Evolutionary conservation across 345 rosid species (phyloP), one percentile per base, ranked within the genome.

Genomic region (Rhizophora mangle): DNA sequence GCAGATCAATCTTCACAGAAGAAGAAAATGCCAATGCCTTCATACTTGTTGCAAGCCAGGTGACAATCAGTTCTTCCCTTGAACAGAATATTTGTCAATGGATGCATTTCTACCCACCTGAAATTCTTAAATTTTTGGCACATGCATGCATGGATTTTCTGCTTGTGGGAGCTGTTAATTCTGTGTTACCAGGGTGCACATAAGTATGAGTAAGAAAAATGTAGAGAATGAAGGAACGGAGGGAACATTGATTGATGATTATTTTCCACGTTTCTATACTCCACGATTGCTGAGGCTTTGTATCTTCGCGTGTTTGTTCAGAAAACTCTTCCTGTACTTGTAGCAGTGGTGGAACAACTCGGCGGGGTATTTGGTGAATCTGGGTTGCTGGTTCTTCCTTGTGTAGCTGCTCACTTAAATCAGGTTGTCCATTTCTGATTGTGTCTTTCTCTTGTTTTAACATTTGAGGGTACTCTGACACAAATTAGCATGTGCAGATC

Each of bases 291-390:
- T 47, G 68, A 68, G 31, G 51, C 30, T 58, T 46, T 21, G 22
- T 65, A 30, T 68, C 21, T 63, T 58, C 39, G 54, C 10, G 13
- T 74, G 51, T 62, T 56, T 67, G 60, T 76, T 61, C 68, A 93
- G 94, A 93, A 93, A 89, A 93, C 97, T 51, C 73, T 93, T 65
- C 97, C 97, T 7, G 96, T 93, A 30, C 77, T 88, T 85, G 91
- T 88, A 62, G 92, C 94, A 11, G 98, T 93, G 15, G 97, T 91
- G 75, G 91, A 93, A 80, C 92, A 86, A 74, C 82, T 93, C 13
- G 79, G 94, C 8, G 90, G 98, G 73, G 94, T 88, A 65, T 82
- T 93, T 68, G 97, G 98, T 71, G 90, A 88, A 85, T 67, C 98
- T 30, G 96, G 98, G 58, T 76, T 93, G 60, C 82, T 93, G 68